Evolutionary conservation across 169 alveolate species (phyloP), one percentile per base, ranked within the genome.

Genomic region (Plasmodium fragile): DNA sequence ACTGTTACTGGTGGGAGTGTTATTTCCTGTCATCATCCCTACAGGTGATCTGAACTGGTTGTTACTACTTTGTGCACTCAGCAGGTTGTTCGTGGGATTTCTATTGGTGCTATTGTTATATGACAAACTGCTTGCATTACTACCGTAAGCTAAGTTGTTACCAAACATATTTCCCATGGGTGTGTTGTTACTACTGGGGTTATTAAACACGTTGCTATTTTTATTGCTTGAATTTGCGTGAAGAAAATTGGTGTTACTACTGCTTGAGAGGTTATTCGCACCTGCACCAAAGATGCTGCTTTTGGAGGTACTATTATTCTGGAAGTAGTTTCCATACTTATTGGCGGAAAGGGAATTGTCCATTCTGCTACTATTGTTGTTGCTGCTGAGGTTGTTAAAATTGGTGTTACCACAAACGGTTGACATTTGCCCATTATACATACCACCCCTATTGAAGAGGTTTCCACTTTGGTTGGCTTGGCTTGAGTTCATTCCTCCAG

Each of bases 161-260:
- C 52, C 59, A 52, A 72, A 71, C 45, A 73, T 32, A 71, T 25
- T 83, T 45, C 55, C 79, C 22, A 75, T 10, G 32, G 92, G 2
- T 32, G 32, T 28, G 22, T 73, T 73, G 45, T 34, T 73, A 39
- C 11, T 73, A 32, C 28, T 39, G 4, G 82, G n/a, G 34, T 82
- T 82, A 70, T 39, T 75, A 75, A 75, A 75, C 49, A 75, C 5
- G 82, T 75, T 36, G 55, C 55, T 75, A 75, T 28, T 75, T 36
- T 32, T 75, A 28, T 11, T 75, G 49, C 49, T 36, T 2, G 82
- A 75, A 65, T 65, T 3, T 6, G n/a, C 3, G 16, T 7, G 34
- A 32, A 75, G 39, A 25, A 75, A 0, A 39, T 11, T 75, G 55
- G 7, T 75, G 41, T 52, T 75, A 39, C 49, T 80, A 34, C 18